Percentiles rank a stretch among this genome's conserved stretches.
Evolutionary conservation across 176 grass and related monocot species (phyloP).

Genomic region (Hsuehochloa calcarea): DNA sequence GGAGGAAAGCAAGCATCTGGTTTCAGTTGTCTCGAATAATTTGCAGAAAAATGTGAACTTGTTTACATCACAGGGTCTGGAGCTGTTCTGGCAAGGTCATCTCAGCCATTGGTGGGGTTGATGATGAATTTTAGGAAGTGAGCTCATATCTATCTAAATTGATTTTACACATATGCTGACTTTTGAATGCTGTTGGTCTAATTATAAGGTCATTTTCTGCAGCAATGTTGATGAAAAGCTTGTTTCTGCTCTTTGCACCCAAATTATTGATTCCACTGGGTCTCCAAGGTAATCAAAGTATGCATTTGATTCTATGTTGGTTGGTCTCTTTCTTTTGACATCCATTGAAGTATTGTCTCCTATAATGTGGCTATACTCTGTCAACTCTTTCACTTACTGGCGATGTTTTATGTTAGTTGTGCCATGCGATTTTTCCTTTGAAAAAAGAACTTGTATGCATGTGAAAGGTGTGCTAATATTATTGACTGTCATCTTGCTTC

Average conservation of each 20-base stretch:
- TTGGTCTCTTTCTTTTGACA: constrained; percentile 29
- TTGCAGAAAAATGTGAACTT: constrained; percentile 13
- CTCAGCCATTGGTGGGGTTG: constrained; percentile 91
- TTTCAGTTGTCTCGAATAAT: constrained; percentile 16
- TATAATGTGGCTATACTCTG: constrained; percentile 18
- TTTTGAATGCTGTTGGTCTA: constrained; percentile 23
- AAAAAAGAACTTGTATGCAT: background rate
- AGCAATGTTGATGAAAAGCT: constrained; percentile 95
- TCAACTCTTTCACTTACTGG: background rate
- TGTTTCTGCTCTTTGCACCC: constrained; percentile 71
- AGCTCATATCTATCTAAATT: constrained; percentile 44
- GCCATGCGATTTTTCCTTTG: background rate
- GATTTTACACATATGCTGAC: constrained; percentile 18
- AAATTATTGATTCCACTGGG: constrained; percentile 25
- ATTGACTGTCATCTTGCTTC: background rate
- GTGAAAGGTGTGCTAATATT: background rate
- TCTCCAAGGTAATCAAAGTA: constrained; percentile 54
- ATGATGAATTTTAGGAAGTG: constrained; percentile 97
- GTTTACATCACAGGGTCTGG: constrained; percentile 56
- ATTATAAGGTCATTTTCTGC: constrained; percentile 39
- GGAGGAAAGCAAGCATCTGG: background rate
- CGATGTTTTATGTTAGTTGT: constrained; percentile 21
- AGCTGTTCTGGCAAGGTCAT: constrained; percentile 97
- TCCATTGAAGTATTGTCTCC: constrained; percentile 5
- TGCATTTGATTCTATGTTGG: constrained; percentile 9